phyloP scores from a whole-genome alignment of 2,329 filamentous ascomycete genomes.

The Geosmithia flava region DNA sequence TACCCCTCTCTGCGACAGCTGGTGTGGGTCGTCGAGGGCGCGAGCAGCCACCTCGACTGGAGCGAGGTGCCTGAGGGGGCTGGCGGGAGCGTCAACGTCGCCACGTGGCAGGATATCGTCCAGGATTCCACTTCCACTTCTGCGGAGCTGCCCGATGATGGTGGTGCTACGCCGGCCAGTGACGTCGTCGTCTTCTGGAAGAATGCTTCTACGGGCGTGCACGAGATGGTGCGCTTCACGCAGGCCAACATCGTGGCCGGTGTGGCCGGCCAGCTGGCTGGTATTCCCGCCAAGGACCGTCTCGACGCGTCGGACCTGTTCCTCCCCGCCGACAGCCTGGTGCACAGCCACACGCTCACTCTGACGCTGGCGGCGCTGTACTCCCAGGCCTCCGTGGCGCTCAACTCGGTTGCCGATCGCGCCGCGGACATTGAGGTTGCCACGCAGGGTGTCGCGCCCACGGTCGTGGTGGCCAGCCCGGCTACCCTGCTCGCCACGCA shows the following conservation, averaged over 20 bases:
- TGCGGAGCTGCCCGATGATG: conserved; percentile 51
- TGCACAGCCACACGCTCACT: conserved; percentile 65
- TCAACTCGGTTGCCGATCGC: conserved; percentile 76
- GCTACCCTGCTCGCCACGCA: conserved; percentile 60
- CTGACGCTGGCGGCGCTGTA: conserved; percentile 75
- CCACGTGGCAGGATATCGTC: conserved; percentile 88
- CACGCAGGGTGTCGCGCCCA: conserved; percentile 64
- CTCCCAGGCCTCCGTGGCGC: conserved; percentile 70
- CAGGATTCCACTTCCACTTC: conserved; percentile 53
- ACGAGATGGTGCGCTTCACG: conserved; percentile 71
- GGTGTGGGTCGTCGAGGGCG: conserved; percentile 87
- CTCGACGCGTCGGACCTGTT: conserved; percentile 68
- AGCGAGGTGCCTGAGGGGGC: conserved; percentile 72
- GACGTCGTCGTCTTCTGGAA: conserved; percentile 59
- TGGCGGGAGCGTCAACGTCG: conserved; percentile 62
- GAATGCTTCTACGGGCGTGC: conserved; percentile 33
- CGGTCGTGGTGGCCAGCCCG: conserved; percentile 68
- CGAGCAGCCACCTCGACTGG: conserved; percentile 86
- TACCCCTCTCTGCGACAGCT: conserved; percentile 64
- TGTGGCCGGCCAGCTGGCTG: conserved; percentile 63
- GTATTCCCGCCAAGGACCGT: conserved; percentile 63
- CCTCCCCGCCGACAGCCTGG: conserved; percentile 71
- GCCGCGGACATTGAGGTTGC: conserved; percentile 61
- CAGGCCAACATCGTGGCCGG: conserved; percentile 81
- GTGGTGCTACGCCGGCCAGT: conserved; percentile 33